A percentile compares a stretch with the other conserved stretches of the same genome.
phyloP scores from a whole-genome alignment of 108 stramenopile genomes.

The Cyclotella atomus region DNA sequence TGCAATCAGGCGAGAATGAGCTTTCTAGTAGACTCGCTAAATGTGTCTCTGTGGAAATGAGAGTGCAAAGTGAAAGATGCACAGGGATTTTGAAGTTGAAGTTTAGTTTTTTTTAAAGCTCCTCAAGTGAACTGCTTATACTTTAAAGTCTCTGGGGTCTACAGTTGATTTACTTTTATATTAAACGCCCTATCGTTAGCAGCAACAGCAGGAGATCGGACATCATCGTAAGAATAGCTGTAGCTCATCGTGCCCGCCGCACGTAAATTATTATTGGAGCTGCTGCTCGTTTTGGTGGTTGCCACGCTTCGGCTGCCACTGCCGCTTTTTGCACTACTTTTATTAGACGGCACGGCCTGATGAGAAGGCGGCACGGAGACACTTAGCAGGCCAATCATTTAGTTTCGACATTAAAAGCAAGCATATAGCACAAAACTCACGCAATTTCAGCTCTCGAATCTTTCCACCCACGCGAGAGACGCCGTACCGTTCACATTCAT shows the following conservation, averaged over 20 bases:
- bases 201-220: neutral
- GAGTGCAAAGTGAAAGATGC: neutral
- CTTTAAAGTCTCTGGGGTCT: no score
- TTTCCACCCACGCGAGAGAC: slow-evolving; percentile 1
- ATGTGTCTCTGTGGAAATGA: neutral
- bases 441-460: neutral
- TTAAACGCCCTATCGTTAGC: neutral
- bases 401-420: neutral
- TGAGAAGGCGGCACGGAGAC: neutral
- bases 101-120: neutral
- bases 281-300: neutral
- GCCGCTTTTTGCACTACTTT: neutral
- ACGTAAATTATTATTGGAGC: neutral
- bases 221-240: no score
- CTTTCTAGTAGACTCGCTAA: no score
- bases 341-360: no score
- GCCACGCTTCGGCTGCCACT: neutral
- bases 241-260: neutral
- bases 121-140: no score
- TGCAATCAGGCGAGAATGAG: no score
- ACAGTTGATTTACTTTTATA: no score
- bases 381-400: neutral
- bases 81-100: neutral
- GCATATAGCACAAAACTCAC: no score
- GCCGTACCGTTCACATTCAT: slow-evolving; percentile 17